A percentile compares a stretch with the other conserved stretches of the same genome.
phyloP scores from a whole-genome alignment of 106 monocot genomes.

The Vanilla planifolia region DNA sequence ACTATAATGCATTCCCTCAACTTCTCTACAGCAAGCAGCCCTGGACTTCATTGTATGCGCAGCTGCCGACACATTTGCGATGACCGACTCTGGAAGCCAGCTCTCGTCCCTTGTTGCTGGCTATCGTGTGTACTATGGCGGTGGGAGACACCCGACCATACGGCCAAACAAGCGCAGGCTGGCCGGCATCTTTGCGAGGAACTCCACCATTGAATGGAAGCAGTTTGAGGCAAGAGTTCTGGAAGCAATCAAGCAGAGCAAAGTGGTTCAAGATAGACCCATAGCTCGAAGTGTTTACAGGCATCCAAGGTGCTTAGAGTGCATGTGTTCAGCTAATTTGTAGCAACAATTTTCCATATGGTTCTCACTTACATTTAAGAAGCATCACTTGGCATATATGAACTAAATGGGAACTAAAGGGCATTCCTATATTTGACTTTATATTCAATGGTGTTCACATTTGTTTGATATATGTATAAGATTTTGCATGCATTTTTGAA shows the following conservation, averaged over 20 bases:
- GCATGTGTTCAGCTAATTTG: conserved; percentile 56
- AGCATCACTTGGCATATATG: too few relatives aligned
- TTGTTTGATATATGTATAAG: too few relatives aligned
- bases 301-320: conserved; percentile 76
- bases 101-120: conserved; percentile 81
- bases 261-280: conserved; percentile 68
- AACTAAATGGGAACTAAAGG: too few relatives aligned
- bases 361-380: too few relatives aligned
- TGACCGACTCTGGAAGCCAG: conserved; percentile 97
- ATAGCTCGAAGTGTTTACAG: conserved; percentile 74
- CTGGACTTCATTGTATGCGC: conserved; percentile 88
- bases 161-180: conserved; percentile 82
- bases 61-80: conserved; percentile 81
- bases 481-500: too few relatives aligned
- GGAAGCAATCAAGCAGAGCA: conserved; percentile 63
- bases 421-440: too few relatives aligned
- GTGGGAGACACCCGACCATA: conserved; percentile 54
- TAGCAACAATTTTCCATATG: conserved; percentile 19
- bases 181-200: conserved; percentile 66
- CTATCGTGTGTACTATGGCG: conserved; percentile 82
- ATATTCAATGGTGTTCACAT: too few relatives aligned
- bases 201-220: too few relatives aligned
- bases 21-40: conserved; percentile 74
- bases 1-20: too few relatives aligned
- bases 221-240: conserved; percentile 47